These are phyloP conservation scores for Colletotrichum brevisporum DNA, from an alignment of 2,329 filamentous ascomycete genomes.

Conservation along the genomic window DNA sequence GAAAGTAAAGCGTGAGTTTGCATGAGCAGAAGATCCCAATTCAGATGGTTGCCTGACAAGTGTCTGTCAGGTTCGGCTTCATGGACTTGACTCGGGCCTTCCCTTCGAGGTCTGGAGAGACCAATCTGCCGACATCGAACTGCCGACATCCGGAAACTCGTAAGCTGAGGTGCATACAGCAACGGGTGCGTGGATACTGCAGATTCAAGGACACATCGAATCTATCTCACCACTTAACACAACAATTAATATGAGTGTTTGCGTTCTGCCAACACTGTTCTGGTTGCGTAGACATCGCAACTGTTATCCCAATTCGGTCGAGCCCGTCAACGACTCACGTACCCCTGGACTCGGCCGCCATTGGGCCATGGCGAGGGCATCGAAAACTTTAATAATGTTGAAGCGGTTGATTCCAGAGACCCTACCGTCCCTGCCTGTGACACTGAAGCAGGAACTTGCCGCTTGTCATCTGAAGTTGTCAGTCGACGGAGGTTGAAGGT, in stretches of 20 bases:
- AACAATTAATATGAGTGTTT: too few species aligned
- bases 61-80: constrained; percentile 1
- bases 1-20: constrained; percentile 5
- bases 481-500: neutral
- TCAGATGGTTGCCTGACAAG: constrained; percentile 31
- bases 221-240: too few species aligned
- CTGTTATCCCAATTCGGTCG: constrained; percentile 6
- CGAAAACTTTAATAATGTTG: neutral
- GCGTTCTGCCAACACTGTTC: neutral
- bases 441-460: constrained; percentile 17
- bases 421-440: neutral
- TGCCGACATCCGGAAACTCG: too few species aligned
- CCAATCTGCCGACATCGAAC: neutral
- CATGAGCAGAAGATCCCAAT: constrained; percentile 10
- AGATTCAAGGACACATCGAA: too few species aligned
- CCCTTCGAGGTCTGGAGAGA: neutral
- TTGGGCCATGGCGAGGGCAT: neutral
- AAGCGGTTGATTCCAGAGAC: constrained; percentile 1
- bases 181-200: too few species aligned
- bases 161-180: too few species aligned
- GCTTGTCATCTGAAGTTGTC: constrained; percentile 26
- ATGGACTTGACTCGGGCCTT: constrained; percentile 2
- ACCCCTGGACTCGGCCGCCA: neutral
- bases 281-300: constrained; percentile 1
- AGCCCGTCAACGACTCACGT: neutral